Evolutionary conservation across 1,284 basidiomycete genomes (phyloP), one percentile per base, ranked within the genome.

Genomic region (Naganishia sp.): DNA sequence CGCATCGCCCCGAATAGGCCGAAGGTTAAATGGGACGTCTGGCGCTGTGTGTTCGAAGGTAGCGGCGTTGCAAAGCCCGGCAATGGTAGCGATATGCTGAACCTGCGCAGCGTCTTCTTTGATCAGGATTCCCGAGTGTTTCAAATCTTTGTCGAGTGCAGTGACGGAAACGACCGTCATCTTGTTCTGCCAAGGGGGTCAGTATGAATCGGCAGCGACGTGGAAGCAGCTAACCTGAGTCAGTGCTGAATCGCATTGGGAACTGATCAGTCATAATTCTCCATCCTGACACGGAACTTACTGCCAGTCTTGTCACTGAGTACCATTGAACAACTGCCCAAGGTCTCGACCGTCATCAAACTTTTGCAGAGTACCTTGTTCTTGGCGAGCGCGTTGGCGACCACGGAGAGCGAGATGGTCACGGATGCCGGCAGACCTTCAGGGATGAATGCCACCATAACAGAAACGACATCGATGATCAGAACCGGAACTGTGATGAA

Each of bases 21-120:
- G 82, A 18, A 84, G 78, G 1, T 77, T 75, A 11, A 83, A 48
- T 1, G 85, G 81, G 48, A 78, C 72, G 54, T 83, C 80, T 11
- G 72, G 73, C 0, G 72, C 69, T 1, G 75, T 72, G 6, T 60
- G 56, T 57, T 84, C 83, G 63, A 88, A 88, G 39, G 78, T 80
- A 0, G 87, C 87, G 7, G 82, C 85, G 66, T 88, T 88, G 77
- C 87, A 88, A 6, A 88, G 78, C 18, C 83, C 82, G 39, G 83
- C 80, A 42, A 86, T 73, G 63, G 81, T 77, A 45, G 84, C 83
- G 0, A 84, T 66, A 31, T 81, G 80, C 28, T 75, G 73, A 10
- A 72, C 54, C 10, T 53, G 64, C 10, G 64, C 65, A n/a, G 53
- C 52, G 4, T 68, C 50, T n/a, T 42, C 48, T 3, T 54, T 64